A percentile compares a stretch with the other conserved stretches of the same genome.
Conservation (phyloP, 257 asterid genomes). For the Datura wrightii region DNA sequence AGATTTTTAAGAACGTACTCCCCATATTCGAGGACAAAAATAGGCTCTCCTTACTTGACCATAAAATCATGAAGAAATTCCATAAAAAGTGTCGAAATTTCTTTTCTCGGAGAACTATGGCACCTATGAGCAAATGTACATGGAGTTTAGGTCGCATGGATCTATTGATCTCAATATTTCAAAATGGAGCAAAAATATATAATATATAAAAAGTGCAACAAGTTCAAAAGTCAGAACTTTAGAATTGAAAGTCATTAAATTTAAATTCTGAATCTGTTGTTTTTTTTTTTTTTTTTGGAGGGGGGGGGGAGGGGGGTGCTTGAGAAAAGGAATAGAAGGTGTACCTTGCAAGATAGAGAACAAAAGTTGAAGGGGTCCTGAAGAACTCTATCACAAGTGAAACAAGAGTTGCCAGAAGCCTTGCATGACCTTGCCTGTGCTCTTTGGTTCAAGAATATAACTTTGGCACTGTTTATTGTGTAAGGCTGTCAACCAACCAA, state of each 20-base stretch:
- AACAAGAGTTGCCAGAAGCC: conserved; percentile 66
- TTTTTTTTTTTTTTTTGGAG: no score
- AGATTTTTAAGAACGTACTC: no score
- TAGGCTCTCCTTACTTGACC: no score
- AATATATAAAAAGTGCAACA: no score
- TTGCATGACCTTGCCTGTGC: conserved; percentile 72
- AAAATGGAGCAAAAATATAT: not conserved
- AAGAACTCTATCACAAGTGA: conserved; percentile 86
- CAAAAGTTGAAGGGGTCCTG: conserved; percentile 84
- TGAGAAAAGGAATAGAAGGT: not conserved
- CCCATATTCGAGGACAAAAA: no score
- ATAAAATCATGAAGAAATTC: no score
- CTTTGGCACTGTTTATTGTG: conserved; percentile 88
- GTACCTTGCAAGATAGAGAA: conserved; percentile 95
- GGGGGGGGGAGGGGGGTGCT: no score
- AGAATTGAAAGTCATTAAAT: not conserved
- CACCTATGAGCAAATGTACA: not conserved
- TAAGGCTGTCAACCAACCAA: conserved; percentile 65
- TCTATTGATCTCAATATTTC: no score
- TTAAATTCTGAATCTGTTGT: not conserved
- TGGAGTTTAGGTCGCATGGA: not conserved
- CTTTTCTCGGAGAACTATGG: not conserved
- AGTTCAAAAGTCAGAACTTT: not conserved
- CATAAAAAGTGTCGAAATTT: not conserved
- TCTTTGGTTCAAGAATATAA: conserved; percentile 81